Evolutionary conservation across 768 basidiomycete genomes (phyloP), one percentile per base, ranked within the genome.

Genomic region (Gyrodon lividus): DNA sequence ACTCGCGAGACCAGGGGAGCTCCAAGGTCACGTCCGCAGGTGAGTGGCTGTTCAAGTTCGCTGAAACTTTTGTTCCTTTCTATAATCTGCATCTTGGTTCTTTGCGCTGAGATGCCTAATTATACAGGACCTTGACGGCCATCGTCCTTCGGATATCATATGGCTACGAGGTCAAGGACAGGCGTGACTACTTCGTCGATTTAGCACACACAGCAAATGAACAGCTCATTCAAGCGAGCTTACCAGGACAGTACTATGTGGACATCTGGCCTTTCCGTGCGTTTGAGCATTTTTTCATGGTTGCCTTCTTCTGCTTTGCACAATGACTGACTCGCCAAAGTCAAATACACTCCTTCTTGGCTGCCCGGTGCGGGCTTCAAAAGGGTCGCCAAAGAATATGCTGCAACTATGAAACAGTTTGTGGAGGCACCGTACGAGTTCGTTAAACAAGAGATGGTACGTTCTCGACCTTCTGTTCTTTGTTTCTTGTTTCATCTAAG

Each of bases 381-480:
- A 43, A 60, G 60, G 5, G 40, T 53, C 37, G 69, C 66, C 5
- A 54, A 54, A 22, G 45, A 57, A 19, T 69, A 65, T 59, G 31
- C 52, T n/a, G 39, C 9, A 12, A 44, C 69, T 4, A 70, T 75
- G 1, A 52, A 64, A 1, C 58, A 66, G n/a, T 75, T 78, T 73
- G 67, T 75, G 0, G 73, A 78, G 26, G 62, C 67, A 2, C 80
- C 81, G 1, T 80, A 68, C 43, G 56, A 66, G 2, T 73, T 65
- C 43, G 73, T 74, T 5, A 74, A 73, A 26, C 51, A 73, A 22
- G 71, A 77, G 47, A 74, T 82, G 60, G 81, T 80, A 58, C 41
- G 68, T 43, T n/a, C 13, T 17, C 31, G 12, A 14, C 31, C 5
- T 31, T 12, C 31, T 31, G 6, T 8, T 5, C 31, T 12, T 10